These are phyloP conservation scores for Monosporascus ibericus DNA, from an alignment of 2,329 filamentous ascomycete species.

Conservation along the genomic window DNA sequence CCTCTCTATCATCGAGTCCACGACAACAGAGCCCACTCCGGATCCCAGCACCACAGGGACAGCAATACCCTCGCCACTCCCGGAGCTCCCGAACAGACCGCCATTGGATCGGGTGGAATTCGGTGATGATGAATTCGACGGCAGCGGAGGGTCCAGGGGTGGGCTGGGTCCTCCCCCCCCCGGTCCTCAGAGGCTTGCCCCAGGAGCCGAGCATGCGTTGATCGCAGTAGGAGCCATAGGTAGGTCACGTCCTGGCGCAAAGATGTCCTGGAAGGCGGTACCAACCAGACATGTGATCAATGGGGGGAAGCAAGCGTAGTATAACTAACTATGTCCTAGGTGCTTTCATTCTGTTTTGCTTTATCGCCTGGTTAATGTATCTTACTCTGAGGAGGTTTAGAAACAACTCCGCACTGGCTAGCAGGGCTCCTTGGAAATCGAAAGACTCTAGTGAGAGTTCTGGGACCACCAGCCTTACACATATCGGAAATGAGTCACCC, in stretches of 20 bases:
- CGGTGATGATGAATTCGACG: background rate
- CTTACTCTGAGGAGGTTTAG: conserved; percentile 30
- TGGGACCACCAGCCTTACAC: conserved; percentile 6
- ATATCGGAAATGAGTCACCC: conserved; percentile 17
- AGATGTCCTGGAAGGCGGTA: too few species aligned
- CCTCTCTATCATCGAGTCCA: background rate
- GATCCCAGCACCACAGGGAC: background rate
- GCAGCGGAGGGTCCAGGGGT: background rate
- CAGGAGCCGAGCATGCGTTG: conserved; percentile 25
- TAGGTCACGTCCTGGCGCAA: conserved; percentile 7
- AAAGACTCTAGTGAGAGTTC: conserved; percentile 8
- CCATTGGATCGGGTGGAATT: background rate
- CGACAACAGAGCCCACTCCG: background rate
- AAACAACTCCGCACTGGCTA: conserved; percentile 10
- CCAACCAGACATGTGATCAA: too few species aligned
- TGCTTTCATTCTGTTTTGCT: conserved; percentile 38
- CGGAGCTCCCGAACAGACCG: background rate
- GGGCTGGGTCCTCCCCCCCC: background rate
- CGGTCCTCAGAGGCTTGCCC: conserved; percentile 13
- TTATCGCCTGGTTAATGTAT: conserved; percentile 39
- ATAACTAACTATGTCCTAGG: conserved; percentile 23
- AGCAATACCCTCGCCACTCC: background rate
- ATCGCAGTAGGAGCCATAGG: conserved; percentile 30
- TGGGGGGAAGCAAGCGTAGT: background rate
- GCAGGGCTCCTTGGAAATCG: conserved; percentile 13